phyloP scores from a whole-genome alignment of 2,329 filamentous ascomycete species.

The Endoconidiophora laricicola region DNA sequence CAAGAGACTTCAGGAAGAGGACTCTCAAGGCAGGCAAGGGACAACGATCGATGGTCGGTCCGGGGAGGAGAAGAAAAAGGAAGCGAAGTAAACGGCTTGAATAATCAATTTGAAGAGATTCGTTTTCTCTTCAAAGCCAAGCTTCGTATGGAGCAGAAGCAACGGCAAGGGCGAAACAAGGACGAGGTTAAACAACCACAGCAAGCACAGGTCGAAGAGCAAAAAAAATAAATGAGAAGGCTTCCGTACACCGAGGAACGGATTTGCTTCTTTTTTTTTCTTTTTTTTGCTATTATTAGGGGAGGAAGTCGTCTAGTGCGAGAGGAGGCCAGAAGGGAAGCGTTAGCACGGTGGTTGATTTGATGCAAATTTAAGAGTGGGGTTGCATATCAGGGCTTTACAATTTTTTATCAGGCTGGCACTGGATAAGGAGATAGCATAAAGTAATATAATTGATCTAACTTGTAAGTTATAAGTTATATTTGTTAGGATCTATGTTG shows the following conservation, averaged over 20 bases:
- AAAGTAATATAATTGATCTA: no score
- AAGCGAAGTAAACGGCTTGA: background rate
- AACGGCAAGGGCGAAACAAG: background rate
- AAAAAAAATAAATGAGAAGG: slow-evolving; percentile 2
- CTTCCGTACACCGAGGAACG: slow-evolving; percentile 9
- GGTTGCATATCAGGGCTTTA: slow-evolving; percentile 12
- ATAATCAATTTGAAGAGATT: slow-evolving; percentile 1
- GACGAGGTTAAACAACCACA: background rate
- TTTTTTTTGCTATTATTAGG: background rate
- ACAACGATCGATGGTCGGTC: background rate
- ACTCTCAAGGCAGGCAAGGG: background rate
- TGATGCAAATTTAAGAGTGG: slow-evolving; percentile 13
- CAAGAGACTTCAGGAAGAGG: background rate
- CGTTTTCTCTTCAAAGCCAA: no score
- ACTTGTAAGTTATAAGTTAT: no score
- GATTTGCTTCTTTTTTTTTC: slow-evolving; percentile 6
- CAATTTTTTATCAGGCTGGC: slow-evolving; percentile 4
- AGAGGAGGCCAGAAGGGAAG: background rate
- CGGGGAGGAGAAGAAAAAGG: background rate
- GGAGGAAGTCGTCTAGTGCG: no score
- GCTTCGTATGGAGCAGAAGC: background rate
- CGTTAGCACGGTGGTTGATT: background rate
- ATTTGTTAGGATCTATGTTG: no score
- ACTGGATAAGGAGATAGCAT: background rate
- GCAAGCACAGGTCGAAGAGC: background rate